Evolutionary conservation across 257 asterid genomes (phyloP).

Genomic region (Anisodus acutangulus): DNA sequence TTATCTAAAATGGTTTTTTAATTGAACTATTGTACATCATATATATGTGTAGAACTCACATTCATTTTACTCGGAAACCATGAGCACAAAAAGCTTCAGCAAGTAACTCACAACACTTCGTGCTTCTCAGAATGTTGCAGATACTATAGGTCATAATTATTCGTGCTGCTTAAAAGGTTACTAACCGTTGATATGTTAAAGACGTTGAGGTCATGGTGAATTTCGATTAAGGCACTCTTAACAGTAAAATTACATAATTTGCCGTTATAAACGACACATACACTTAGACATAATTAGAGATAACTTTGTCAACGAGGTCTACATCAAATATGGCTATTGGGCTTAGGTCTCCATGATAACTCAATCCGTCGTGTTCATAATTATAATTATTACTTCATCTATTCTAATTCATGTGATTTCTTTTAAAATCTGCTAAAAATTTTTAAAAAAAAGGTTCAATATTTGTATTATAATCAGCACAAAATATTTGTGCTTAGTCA

Average conservation of each 20-base stretch:
- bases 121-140: not conserved
- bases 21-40: not conserved
- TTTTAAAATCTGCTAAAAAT: not conserved
- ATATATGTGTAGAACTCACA: not conserved
- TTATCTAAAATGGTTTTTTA: not conserved
- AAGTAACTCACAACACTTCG: not conserved
- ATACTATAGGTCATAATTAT: too few species aligned
- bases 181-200: not conserved
- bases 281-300: not conserved
- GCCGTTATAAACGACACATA: not conserved
- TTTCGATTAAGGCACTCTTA: not conserved
- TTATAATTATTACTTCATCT: not conserved
- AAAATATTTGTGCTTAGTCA: too few species aligned
- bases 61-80: not conserved
- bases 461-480: too few species aligned
- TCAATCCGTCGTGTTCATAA: not conserved
- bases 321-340: not conserved
- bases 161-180: not conserved
- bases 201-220: not conserved
- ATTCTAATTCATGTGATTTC: too few species aligned
- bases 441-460: too few species aligned
- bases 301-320: not conserved
- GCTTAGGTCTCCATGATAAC: not conserved
- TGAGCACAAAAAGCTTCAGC: not conserved
- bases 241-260: not conserved